Base-by-base conservation (phyloP, 441 rosid genomes). In the Melastoma candidum region DNA sequence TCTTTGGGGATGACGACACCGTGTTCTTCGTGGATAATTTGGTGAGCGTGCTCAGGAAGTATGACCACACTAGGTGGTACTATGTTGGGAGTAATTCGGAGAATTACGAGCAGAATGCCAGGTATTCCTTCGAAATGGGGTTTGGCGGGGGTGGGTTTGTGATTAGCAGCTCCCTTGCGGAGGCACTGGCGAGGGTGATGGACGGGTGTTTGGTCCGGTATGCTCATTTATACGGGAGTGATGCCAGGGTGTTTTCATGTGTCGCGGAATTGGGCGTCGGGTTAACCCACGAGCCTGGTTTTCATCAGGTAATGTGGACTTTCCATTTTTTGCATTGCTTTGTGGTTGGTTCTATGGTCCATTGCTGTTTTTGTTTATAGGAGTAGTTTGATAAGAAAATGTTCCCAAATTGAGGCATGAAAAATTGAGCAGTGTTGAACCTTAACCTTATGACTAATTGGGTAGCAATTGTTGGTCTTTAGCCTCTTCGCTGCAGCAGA, bases 121-220 rank as follows among this genome's bases (percentile, higher is more conserved):
- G 75, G 73, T 13, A 83, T 63, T 87, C 98, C 12, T 87, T 87
- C 53, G 75, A 76, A 17, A 92, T 87, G 96, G 98, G 85, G 26
- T 92, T 83, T 53, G 96, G 98, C 11, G 96, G 98, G 0, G 96
- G 90, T 26, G 96, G 98, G 47, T 87, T 92, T 44, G 96, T 90
- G 1, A 67, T 87, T 22, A 87, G 94, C 57, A 67, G 72, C 46
- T 72, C 95, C 1, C 78, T 92, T 57, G 95, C 73, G 4, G 73
- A 64, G 66, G 94, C 70, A 57, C 56, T 87, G 12, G 77, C 85
- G 17, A 64, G 69, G 71, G 90, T 83, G 62, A 55, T 87, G 64
- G 98, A 92, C 58, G 77, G 87, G 24, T 87, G 94, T 64, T 71
- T 87, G 79, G 57, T 78, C 53, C 79, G 90, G 53, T 87, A 87